Evolutionary conservation across 371 early-diverging fungal species (phyloP).

Genomic region (Coemansia sp.): DNA sequence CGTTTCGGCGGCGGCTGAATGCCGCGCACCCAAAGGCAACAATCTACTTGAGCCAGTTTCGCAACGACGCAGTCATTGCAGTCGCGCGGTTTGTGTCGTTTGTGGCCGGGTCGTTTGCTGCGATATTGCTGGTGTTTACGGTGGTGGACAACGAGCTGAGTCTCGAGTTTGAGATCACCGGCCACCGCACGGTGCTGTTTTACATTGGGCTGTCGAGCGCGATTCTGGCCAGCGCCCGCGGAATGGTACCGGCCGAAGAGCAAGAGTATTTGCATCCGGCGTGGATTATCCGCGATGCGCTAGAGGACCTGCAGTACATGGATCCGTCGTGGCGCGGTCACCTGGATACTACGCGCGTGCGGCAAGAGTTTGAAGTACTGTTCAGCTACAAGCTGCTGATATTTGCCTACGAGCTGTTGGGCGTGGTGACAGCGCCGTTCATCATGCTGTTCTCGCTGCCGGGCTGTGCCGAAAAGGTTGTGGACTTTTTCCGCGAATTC

Average conservation of each 20-base stretch:
- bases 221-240: conserved; percentile 76
- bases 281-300: conserved; percentile 66
- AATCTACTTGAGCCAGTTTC: conserved; percentile 87
- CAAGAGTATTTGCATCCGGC: conserved; percentile 82
- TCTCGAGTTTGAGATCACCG: conserved; percentile 85
- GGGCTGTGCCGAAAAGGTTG: conserved; percentile 69
- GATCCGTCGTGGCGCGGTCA: conserved; percentile 83
- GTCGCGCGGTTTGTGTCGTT: conserved; percentile 89
- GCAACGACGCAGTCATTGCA: conserved; percentile 75
- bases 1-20: conserved; percentile 76
- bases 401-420: conserved; percentile 79
- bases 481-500: conserved; percentile 93
- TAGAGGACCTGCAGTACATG: conserved; percentile 87
- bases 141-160: conserved; percentile 85
- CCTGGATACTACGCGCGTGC: conserved; percentile 83
- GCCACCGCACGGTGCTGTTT: conserved; percentile 82
- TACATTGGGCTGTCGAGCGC: conserved; percentile 90
- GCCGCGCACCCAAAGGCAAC: conserved; percentile 70
- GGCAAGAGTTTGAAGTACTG: conserved; percentile 73
- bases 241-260: conserved; percentile 79
- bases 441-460: conserved; percentile 83
- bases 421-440: conserved; percentile 82
- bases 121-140: conserved; percentile 77
- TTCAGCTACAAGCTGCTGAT: conserved; percentile 79
- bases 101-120: conserved; percentile 86